Evolutionary conservation across 2,329 filamentous ascomycete genomes (phyloP), one percentile per base, ranked within the genome.

Genomic region (Fusarium musae): DNA sequence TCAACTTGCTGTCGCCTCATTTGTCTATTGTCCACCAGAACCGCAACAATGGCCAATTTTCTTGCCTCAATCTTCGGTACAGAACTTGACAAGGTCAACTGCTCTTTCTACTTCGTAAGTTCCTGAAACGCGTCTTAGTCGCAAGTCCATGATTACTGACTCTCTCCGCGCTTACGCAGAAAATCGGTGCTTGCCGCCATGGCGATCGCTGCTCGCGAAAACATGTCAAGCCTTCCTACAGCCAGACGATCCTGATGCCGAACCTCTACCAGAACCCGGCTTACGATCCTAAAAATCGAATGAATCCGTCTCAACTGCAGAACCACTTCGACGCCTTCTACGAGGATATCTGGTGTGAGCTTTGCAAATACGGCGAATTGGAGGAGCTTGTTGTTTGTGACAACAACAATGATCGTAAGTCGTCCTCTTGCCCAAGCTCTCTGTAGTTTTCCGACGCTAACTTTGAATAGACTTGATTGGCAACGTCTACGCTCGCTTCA

Each of bases 291-390:
- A 97, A 97, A 87, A 96, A 92, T 88, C 96, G 95, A 86, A 97
- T 99, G 93, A 98, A 97, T 85, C 87, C 95, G 11, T 92, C 91
- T 77, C 96, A 99, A 87, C 92, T 98, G 82, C 96, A 98, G 85
- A 97, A 97, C 87, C 96, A 99, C 89, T 99, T 99, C 82, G 96
- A 99, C 84, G 96, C 96, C 80, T 99, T 99, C 84, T 99, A 99
- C 88, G 96, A 99, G 87, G 96, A 99, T 83, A 95, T 99, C 76
- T 99, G 96, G 96, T 98, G 96, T 86, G 96, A 99, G 89, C 94
- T 99, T 87, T 98, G 96, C 92, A 95, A 97, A 85, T 99, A 97
- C 83, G 96, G 96, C 77, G 94, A 98, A 85, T 88, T 98, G 40
- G 96, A 99, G 85, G 96, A 99, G 86, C 90, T 99, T 17, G 96